Percentiles rank a stretch among this genome's conserved stretches.
phyloP scores from a whole-genome alignment of 2,329 filamentous ascomycete species.

The Rutstroemia sp. region DNA sequence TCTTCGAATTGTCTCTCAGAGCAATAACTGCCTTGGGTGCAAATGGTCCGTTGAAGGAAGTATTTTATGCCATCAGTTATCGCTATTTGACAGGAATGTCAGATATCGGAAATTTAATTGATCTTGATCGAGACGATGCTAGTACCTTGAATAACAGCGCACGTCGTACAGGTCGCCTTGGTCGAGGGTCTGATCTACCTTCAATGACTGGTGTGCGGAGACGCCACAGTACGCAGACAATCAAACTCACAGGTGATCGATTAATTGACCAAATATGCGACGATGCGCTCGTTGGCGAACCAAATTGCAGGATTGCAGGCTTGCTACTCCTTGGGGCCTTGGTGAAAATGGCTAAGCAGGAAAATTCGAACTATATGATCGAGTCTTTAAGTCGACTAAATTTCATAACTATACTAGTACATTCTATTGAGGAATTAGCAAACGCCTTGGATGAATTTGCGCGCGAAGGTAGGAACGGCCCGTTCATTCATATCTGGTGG shows the following conservation, averaged over 20 bases:
- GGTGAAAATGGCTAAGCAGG: conserved; percentile 63
- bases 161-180: neutral
- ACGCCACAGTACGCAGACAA: conserved; percentile 54
- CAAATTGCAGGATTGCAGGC: conserved; percentile 75
- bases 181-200: neutral
- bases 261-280: conserved; percentile 85
- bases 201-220: conserved; percentile 37
- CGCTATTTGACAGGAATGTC: conserved; percentile 69
- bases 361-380: conserved; percentile 67
- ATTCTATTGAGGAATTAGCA: conserved; percentile 73
- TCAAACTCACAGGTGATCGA: conserved; percentile 73
- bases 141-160: neutral
- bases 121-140: neutral
- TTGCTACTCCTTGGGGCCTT: conserved; percentile 76
- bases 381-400: conserved; percentile 79
- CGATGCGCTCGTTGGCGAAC: conserved; percentile 80
- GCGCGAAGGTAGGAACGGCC: conserved; percentile 41
- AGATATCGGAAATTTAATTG: conserved; percentile 29
- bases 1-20: conserved; percentile 80
- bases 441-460: conserved; percentile 59
- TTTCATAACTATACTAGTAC: conserved; percentile 83
- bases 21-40: conserved; percentile 70
- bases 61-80: conserved; percentile 89
- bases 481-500: neutral
- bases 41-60: conserved; percentile 64